Conservation (phyloP, 73 alveolate species). For the Stentor coeruleus region DNA sequence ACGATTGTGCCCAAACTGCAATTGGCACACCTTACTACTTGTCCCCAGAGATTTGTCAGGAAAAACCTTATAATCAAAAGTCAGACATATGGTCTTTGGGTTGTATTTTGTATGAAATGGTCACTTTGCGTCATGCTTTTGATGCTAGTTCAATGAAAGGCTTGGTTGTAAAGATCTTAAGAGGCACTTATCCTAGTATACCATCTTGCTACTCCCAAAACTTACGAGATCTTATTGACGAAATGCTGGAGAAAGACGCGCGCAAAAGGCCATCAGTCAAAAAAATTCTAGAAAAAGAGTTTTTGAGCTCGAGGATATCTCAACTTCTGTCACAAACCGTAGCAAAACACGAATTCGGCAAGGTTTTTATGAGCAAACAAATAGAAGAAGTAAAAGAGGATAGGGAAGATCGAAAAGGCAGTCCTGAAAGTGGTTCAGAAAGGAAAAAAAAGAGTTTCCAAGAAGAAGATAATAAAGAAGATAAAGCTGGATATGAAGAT, state of each 20-base stretch:
- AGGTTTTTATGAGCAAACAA: conserved; percentile 36
- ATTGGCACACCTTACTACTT: conserved; percentile 99
- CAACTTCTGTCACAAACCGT: conserved; percentile 33
- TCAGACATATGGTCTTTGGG: conserved; percentile 98
- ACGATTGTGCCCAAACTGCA: conserved; percentile 97
- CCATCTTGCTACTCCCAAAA: conserved; percentile 61
- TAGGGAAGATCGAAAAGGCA: not conserved
- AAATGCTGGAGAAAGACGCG: conserved; percentile 79
- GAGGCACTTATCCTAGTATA: conserved; percentile 79
- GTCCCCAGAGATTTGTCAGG: conserved; percentile 97
- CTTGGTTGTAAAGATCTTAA: conserved; percentile 76
- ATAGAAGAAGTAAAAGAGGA: conserved; percentile 25
- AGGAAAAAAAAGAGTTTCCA: not conserved
- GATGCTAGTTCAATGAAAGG: conserved; percentile 96
- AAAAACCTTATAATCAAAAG: conserved; percentile 95
- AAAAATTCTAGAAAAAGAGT: conserved; percentile 72
- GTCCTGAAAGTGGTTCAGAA: conserved; percentile 16
- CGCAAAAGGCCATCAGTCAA: conserved; percentile 73
- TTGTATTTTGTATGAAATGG: conserved; percentile 96
- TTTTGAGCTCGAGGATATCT: conserved; percentile 45
- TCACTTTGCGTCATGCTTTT: conserved; percentile 97
- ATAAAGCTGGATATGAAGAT: conserved; percentile 33
- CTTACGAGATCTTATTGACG: conserved; percentile 57
- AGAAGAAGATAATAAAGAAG: conserved; percentile 28
- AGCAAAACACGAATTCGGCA: conserved; percentile 44